Base-by-base conservation (phyloP, 176 grass and related monocot genomes). In the Alopecurus myosuroides region DNA sequence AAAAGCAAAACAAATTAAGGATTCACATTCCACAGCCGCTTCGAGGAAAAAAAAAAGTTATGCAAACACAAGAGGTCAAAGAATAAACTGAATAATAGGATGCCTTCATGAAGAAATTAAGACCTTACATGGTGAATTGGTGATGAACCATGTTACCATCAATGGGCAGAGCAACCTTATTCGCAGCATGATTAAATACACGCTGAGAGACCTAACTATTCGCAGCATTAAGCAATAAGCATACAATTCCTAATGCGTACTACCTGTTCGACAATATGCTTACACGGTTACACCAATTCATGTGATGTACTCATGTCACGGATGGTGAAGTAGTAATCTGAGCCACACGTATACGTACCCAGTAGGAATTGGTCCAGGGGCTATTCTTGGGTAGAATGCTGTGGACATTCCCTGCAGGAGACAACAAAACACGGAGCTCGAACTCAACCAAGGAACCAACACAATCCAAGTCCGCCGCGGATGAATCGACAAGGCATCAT, bases 311-410 rank as follows among this genome's bases (percentile, higher is more conserved):
- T 45, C 28, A 36, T 55, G 14, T 14, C 29, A 23, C 1, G 7
- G 22, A 77, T 26, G 3, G 20, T 29, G 48, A 2, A 65, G 11
- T 12, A 85, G 10, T 12, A 35, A 69, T 55, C 37, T 74, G 25
- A 30, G 31, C 3, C 41, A 70, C 34, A 37, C 1, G 7, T 45
- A 42, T 52, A 34, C 79, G 34, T 94, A 97, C 95, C 92, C 95
- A 97, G 76, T 97, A 97, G 9, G 92, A 97, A 13, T 93, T 94
- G n/a, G 95, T 97, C 95, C 92, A 97, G 28, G 94, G 36, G 55
- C 69, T 77, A 19, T 86, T 83, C 86, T 94, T 97, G 42, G 86
- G 91, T 7, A 97, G 77, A 88, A 97, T 76, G 86, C 95, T 94
- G 70, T 97, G 92, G 55, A 97, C 79, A 85, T 97, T 97, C 49